Evolutionary conservation across 2,329 filamentous ascomycete species (phyloP), one percentile per base, ranked within the genome.

Genomic region (Exophiala mesophila): DNA sequence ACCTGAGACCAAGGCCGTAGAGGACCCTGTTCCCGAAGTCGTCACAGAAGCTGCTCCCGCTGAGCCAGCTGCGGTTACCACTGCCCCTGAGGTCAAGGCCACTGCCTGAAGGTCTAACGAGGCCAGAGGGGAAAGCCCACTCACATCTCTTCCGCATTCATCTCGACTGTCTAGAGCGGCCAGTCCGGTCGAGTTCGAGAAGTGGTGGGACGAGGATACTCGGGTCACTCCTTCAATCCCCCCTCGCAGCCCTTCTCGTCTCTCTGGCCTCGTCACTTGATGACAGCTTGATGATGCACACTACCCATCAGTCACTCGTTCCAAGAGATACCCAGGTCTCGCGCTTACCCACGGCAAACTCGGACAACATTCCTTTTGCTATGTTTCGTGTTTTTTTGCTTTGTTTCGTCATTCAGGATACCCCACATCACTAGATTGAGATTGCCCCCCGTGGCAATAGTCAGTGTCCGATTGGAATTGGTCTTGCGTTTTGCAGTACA

Each of bases 151-250:
- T 35, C 53, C 52, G 41, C 53, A 54, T 44, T 41, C 44, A 49
- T 43, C 44, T 39, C 44, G 49, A 47, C 45, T 52, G 37, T 48
- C 48, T 45, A 47, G 50, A 45, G 51, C 53, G 31, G 39, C 52
- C 18, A 55, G 52, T 50, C 52, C 52, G 46, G 50, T 56, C 50
- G 55, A 56, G 48, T 54, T 55, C 50, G 55, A 57, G 55, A 57
- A 57, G 48, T 57, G 55, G 55, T 57, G 55, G 55, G 55, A 57
- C 46, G 47, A 52, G 45, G 50, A 54, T 40, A 50, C 33, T 32
- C 52, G 47, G 38, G 42, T 36, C 37, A 40, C 31, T 40, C 41
- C 47, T 29, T 39, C 53, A 29, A 36, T 49, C 36, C 48, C 53
- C 45, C 50, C 52, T 52, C 52, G 50, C 39, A 55, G 49, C 48